Evolutionary conservation across 805 yeast species (phyloP).

Genomic region (Suhomyces sp.): DNA sequence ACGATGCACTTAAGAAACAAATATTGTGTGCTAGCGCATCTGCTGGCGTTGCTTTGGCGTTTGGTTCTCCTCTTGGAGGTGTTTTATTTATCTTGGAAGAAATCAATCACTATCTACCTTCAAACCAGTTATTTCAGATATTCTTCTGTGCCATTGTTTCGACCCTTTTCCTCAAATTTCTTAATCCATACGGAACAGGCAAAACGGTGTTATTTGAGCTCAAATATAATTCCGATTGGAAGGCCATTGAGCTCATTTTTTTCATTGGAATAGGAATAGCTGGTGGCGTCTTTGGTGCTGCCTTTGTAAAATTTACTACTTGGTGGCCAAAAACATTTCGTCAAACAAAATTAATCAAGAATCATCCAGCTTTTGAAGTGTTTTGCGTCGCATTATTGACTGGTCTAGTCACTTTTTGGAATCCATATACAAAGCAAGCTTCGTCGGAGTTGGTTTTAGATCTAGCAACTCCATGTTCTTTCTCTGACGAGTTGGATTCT

Average conservation of each 20-base stretch:
- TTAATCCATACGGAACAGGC: slow-evolving; percentile 60
- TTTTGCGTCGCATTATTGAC: slow-evolving; percentile 44
- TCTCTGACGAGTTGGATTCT: slow-evolving; percentile 16
- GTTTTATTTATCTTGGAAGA: slow-evolving; percentile 57
- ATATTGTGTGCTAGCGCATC: slow-evolving; percentile 55
- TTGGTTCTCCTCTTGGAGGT: slow-evolving; percentile 61
- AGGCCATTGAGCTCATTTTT: slow-evolving; percentile 43
- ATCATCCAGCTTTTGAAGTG: slow-evolving; percentile 45
- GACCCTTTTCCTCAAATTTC: slow-evolving; percentile 48
- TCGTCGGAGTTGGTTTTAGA: slow-evolving; percentile 48
- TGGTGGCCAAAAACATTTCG: slow-evolving; percentile 48
- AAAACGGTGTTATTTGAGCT: slow-evolving; percentile 56
- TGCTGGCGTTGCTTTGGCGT: slow-evolving; percentile 60
- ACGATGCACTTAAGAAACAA: slow-evolving; percentile 51
- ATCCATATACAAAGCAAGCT: slow-evolving; percentile 48
- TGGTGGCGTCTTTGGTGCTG: slow-evolving; percentile 56
- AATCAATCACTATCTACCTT: slow-evolving; percentile 53
- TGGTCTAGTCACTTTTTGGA: slow-evolving; percentile 46
- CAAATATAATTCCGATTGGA: slow-evolving; percentile 51
- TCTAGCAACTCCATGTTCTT: slow-evolving; percentile 50
- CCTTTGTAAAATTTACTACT: slow-evolving; percentile 43
- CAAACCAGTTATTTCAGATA: slow-evolving; percentile 51
- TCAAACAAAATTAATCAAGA: slow-evolving; percentile 25
- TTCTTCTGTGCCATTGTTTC: slow-evolving; percentile 57
- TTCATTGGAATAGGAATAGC: slow-evolving; percentile 48